Conservation (phyloP, 768 basidiomycete species). For the Termitomyces sp. region DNA sequence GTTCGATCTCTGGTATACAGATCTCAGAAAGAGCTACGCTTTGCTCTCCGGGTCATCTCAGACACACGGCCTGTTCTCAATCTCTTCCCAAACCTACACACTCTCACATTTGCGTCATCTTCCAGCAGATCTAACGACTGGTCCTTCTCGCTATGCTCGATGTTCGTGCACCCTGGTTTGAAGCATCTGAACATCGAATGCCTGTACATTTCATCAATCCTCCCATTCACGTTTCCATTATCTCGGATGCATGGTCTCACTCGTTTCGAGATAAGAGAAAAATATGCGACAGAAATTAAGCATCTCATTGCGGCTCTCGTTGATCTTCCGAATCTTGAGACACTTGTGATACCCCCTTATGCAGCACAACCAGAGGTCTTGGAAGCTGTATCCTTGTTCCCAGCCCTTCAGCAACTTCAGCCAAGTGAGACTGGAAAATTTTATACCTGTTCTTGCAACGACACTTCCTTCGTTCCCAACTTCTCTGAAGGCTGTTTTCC, state of each 20-base stretch:
- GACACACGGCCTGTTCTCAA: background rate
- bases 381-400: background rate
- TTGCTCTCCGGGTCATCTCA: background rate
- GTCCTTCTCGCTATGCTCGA: background rate
- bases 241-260: background rate
- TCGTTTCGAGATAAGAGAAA: background rate
- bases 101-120: background rate
- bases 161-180: background rate
- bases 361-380: background rate
- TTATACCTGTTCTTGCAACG: background rate
- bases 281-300: background rate
- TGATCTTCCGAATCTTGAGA: background rate
- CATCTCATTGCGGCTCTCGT: background rate
- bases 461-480: background rate
- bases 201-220: background rate
- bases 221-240: background rate
- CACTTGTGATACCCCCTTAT: background rate
- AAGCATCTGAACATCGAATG: background rate
- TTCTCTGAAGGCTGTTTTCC: background rate
- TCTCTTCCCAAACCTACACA: background rate
- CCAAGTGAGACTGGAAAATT: accelerated
- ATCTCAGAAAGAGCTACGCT: background rate
- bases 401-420: background rate
- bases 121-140: background rate
- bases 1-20: background rate